Evolutionary conservation across 1,284 basidiomycete genomes (phyloP).

Genomic region (Puccinia coronata): DNA sequence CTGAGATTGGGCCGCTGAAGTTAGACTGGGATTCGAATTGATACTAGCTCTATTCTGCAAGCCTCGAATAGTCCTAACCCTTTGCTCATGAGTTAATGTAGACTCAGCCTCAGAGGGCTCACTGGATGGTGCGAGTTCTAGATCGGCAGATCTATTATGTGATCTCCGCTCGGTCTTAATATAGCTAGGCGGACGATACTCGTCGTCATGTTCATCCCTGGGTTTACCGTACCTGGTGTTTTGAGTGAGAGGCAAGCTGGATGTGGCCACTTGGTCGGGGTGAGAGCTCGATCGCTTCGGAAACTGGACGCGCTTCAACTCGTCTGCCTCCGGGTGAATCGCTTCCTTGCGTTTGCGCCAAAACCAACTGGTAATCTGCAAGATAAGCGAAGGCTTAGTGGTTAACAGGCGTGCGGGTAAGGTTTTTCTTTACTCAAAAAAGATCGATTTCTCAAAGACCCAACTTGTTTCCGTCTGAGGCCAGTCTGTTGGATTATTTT

Average conservation of each 20-base stretch:
- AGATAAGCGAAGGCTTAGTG: background rate
- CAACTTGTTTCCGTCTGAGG: constrained; percentile 37
- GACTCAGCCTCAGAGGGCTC: background rate
- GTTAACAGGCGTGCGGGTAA: background rate
- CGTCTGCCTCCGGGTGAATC: background rate
- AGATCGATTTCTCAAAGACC: too few species aligned
- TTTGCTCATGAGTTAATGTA: too few species aligned
- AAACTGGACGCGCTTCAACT: background rate
- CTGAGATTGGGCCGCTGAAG: background rate
- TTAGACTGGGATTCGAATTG: background rate
- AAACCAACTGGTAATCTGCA: constrained; percentile 48
- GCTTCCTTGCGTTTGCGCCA: constrained; percentile 44
- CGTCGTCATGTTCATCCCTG: background rate
- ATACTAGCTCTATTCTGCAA: too few species aligned
- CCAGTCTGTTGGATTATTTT: constrained; percentile 29
- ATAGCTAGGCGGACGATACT: constrained; percentile 11
- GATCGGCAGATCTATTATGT: background rate
- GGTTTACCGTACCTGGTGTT: background rate
- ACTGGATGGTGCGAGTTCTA: background rate
- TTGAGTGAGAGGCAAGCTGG: background rate
- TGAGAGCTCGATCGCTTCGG: background rate
- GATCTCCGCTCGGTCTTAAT: background rate
- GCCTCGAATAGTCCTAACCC: background rate
- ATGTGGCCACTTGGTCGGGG: background rate
- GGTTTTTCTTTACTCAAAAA: background rate